phyloP scores from a whole-genome alignment of 768 basidiomycete genomes.

The Neoboletus magnificus region DNA sequence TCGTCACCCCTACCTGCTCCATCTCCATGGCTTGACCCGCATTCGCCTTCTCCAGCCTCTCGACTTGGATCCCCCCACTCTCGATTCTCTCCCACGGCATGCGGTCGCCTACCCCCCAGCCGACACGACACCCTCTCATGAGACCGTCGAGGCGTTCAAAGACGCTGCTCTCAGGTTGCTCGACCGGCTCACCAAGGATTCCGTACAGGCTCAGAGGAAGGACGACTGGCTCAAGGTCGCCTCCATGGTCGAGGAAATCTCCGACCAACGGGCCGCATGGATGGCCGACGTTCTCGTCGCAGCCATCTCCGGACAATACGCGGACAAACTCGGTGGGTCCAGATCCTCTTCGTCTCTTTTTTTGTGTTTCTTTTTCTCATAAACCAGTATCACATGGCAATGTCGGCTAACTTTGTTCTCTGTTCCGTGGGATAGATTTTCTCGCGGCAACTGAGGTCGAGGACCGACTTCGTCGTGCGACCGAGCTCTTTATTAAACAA shows the following conservation, averaged over 20 bases:
- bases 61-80: constrained; percentile 25
- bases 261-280: constrained; percentile 60
- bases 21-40: constrained; percentile 69
- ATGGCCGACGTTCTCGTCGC: constrained; percentile 77
- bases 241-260: constrained; percentile 69
- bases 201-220: constrained; percentile 44
- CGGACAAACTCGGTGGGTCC: constrained; percentile 65
- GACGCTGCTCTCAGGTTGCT: constrained; percentile 62
- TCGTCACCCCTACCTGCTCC: constrained; percentile 62
- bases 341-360: neutral
- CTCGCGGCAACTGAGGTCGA: constrained; percentile 58
- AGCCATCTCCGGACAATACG: constrained; percentile 53
- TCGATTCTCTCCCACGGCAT: constrained; percentile 36
- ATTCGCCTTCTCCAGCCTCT: constrained; percentile 50
- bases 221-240: constrained; percentile 71
- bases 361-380: neutral
- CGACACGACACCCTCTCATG: constrained; percentile 44
- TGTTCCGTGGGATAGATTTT: constrained; percentile 42
- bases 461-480: constrained; percentile 62
- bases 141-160: constrained; percentile 65
- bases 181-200: constrained; percentile 54
- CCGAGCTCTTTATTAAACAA: constrained; percentile 70
- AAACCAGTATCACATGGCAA: neutral
- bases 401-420: neutral
- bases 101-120: constrained; percentile 46